Percentiles rank a stretch among this genome's conserved stretches.
These are phyloP conservation scores for Forsythia suspensa DNA, from an alignment of 257 asterid genomes.

Conservation along the genomic window DNA sequence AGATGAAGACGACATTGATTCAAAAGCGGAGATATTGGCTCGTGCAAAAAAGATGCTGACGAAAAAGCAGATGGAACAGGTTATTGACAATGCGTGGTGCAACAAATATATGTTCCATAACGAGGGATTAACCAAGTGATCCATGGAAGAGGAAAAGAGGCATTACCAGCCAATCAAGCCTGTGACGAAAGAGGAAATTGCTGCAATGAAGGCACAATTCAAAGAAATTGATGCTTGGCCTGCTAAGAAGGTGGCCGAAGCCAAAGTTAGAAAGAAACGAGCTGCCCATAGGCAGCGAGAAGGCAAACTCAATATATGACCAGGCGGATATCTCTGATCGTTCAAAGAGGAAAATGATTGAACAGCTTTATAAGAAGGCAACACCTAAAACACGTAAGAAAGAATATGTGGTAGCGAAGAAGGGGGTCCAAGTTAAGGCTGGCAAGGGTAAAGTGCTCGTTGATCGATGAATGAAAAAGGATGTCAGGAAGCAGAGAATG, in stretches of 20 bases:
- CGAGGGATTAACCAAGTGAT: conserved; percentile 84
- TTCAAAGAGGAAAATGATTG: conserved; percentile 80
- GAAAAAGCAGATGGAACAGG: too few species aligned
- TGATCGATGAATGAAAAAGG: conserved; percentile 83
- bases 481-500: conserved; percentile 54
- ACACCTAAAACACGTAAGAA: conserved; percentile 51
- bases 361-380: conserved; percentile 73
- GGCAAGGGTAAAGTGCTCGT: conserved; percentile 84
- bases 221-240: conserved; percentile 84
- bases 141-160: conserved; percentile 65
- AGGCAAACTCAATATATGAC: conserved; percentile 82
- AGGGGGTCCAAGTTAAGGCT: conserved; percentile 78
- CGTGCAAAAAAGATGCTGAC: too few species aligned
- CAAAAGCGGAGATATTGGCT: conserved; percentile 62
- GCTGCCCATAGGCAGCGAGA: conserved; percentile 59
- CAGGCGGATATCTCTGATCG: conserved; percentile 73
- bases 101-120: conserved; percentile 58
- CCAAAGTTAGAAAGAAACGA: conserved; percentile 84
- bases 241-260: conserved; percentile 93
- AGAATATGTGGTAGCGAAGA: conserved; percentile 92
- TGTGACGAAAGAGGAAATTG: conserved; percentile 71
- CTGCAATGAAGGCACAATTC: conserved; percentile 76
- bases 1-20: conserved; percentile 50
- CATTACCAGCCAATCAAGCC: conserved; percentile 75
- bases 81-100: too few species aligned